Evolutionary conservation across 352 stramenopile species (phyloP).

Genomic region (Pythium periplocum): DNA sequence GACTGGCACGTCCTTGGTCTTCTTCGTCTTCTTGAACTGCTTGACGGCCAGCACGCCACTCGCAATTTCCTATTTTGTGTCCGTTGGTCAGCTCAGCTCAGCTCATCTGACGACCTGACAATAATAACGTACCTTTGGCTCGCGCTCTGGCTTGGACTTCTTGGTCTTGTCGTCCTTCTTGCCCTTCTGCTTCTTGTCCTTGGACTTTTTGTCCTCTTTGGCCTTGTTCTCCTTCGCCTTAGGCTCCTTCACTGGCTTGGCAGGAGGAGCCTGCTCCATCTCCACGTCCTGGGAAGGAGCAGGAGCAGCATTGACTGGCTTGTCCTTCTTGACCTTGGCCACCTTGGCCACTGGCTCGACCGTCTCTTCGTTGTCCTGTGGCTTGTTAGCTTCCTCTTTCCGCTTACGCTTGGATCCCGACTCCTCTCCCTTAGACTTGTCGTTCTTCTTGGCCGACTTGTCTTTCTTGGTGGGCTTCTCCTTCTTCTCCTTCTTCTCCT

Average conservation of each 20-base stretch:
- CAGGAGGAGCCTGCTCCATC: conserved; percentile 16
- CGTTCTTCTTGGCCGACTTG: conserved; percentile 14
- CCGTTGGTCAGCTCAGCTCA: not conserved
- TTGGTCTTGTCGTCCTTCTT: conserved; percentile 13
- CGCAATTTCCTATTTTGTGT: conserved; percentile 34
- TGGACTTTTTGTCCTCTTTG: conserved; percentile 11
- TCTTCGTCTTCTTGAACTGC: conserved; percentile 70
- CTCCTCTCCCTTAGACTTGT: conserved; percentile 20
- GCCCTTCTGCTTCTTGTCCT: conserved; percentile 6
- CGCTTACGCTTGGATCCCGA: conserved; percentile 9
- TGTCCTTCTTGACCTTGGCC: conserved; percentile 18
- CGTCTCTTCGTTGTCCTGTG: not conserved
- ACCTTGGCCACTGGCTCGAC: conserved; percentile 14
- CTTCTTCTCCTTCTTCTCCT: conserved; percentile 23
- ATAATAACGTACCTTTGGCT: conserved; percentile 29
- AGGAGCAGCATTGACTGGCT: conserved; percentile 7
- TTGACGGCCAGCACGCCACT: conserved; percentile 76
- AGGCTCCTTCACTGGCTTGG: too few species aligned
- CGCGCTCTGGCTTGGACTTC: conserved; percentile 24
- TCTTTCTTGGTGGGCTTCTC: conserved; percentile 11
- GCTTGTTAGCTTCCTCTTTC: conserved; percentile 9
- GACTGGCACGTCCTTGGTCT: conserved; percentile 19
- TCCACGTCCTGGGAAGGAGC: conserved; percentile 25
- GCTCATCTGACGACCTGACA: not conserved
- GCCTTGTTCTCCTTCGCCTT: conserved; percentile 2